Evolutionary conservation across 805 yeast genomes (phyloP), one percentile per base, ranked within the genome.

Genomic region (Ogataea trehalophila): DNA sequence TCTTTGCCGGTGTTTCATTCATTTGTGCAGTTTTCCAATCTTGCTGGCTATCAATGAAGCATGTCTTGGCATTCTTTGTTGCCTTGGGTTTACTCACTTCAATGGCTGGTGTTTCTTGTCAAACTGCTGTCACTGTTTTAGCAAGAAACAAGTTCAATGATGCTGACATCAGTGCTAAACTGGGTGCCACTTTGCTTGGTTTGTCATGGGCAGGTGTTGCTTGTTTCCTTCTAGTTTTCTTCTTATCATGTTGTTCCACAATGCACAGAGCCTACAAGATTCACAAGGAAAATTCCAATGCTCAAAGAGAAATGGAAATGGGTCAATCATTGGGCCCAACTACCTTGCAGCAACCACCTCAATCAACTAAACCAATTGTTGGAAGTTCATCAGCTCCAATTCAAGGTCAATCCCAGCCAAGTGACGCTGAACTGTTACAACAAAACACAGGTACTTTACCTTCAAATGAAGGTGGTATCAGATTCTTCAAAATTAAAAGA

Each of bases 111-210:
- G 84, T 85, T 40, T 71, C 87, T 13, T 70, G 84, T 61, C 78
- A 81, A 64, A 88, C 96, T 33, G 94, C 95, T 3, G 86, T 79
- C 39, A 66, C 76, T 51, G 95, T 85, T n/a, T 62, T 86, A 71
- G 94, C 87, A 41, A 83, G 75, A 63, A 73, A 80, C 58, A 83
- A 85, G 26, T 91, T 91, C 76, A 60, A 65, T 37, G 62, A 69
- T 50, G 76, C 65, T 29, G 74, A 70, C 39, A 60, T 71, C 52
- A 48, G 54, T 15, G 73, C 81, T 38, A 69, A 74, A 46, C 53
- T 85, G 48, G 87, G 89, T 51, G 73, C 79, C 33, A 68, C 77
- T 41, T 66, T 77, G 59, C 63, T 81, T 62, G 91, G 85, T 59
- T 60, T 85, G 46, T 61, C 81, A 6, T 87, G 95, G 95, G 85